A percentile compares a stretch with the other conserved stretches of the same genome.
Evolutionary conservation across 2,329 filamentous ascomycete genomes (phyloP).

Genomic region (Arthroderma uncinatum): DNA sequence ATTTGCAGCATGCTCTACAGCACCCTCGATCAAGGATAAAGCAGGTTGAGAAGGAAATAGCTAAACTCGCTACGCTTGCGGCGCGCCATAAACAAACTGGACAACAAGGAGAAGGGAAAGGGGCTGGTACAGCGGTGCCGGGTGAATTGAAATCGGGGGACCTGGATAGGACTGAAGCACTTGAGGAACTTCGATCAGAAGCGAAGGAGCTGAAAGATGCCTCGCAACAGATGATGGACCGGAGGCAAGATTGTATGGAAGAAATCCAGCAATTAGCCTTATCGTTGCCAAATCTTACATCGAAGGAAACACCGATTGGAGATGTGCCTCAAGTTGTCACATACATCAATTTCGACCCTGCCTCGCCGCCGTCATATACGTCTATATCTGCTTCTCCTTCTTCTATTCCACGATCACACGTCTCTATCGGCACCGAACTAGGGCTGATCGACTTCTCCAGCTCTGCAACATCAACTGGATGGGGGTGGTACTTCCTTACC

Average conservation of each 20-base stretch:
- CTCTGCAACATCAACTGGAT: conserved; percentile 72
- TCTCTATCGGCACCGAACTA: conserved; percentile 76
- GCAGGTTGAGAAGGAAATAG: conserved; percentile 34
- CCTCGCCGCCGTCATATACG: conserved; percentile 27
- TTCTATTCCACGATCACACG: conserved; percentile 52
- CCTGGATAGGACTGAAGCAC: conserved; percentile 12
- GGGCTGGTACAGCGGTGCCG: conserved; percentile 11
- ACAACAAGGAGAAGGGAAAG: background rate
- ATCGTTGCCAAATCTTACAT: conserved; percentile 78
- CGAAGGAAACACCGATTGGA: conserved; percentile 60
- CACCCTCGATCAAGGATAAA: conserved; percentile 34
- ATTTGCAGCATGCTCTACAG: conserved; percentile 32
- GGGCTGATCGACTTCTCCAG: conserved; percentile 80
- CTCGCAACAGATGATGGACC: conserved; percentile 24
- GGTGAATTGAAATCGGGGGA: conserved; percentile 9
- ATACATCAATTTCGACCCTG: conserved; percentile 66
- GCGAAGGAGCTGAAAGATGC: conserved; percentile 31
- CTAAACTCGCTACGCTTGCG: conserved; percentile 22
- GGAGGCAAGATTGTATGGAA: conserved; percentile 28
- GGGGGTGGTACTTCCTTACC: conserved; percentile 97
- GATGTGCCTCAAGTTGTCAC: conserved; percentile 53
- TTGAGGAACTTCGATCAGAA: conserved; percentile 26
- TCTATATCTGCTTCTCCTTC: conserved; percentile 10
- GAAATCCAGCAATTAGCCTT: conserved; percentile 67
- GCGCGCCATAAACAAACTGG: background rate